Percentiles rank a stretch among this genome's conserved stretches.
These are phyloP conservation scores for Pseudogymnoascus sp. DNA, from an alignment of 2,329 filamentous ascomycete species.

Conservation along the genomic window DNA sequence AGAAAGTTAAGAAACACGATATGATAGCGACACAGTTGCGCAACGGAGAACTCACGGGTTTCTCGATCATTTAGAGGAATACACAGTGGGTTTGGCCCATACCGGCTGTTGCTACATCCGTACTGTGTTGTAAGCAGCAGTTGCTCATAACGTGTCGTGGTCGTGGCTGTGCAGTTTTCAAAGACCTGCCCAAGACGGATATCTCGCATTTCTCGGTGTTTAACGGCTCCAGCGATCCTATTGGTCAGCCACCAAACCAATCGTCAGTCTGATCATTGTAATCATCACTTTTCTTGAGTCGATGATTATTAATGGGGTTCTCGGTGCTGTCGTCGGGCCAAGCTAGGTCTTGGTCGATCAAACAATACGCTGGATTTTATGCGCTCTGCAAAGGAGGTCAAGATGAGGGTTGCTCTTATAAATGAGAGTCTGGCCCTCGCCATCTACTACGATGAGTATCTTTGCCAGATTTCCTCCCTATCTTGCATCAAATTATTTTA, in stretches of 20 bases:
- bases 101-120: background rate
- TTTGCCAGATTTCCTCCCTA: background rate
- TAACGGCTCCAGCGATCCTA: background rate
- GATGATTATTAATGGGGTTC: background rate
- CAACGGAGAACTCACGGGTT: slow-evolving; percentile 5
- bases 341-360: background rate
- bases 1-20: background rate
- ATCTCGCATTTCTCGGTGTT: slow-evolving; percentile 5
- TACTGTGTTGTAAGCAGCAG: background rate
- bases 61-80: slow-evolving; percentile 5
- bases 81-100: background rate
- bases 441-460: background rate
- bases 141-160: background rate
- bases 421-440: background rate
- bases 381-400: background rate
- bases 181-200: background rate
- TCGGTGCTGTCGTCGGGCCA: background rate
- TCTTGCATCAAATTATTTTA: background rate
- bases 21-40: background rate
- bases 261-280: background rate
- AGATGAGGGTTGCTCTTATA: background rate
- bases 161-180: background rate
- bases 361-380: background rate
- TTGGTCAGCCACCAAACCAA: background rate
- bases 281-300: background rate